These are phyloP conservation scores for Pyronema domesticum DNA, from an alignment of 495 filamentous ascomycete genomes.

Conservation along the genomic window DNA sequence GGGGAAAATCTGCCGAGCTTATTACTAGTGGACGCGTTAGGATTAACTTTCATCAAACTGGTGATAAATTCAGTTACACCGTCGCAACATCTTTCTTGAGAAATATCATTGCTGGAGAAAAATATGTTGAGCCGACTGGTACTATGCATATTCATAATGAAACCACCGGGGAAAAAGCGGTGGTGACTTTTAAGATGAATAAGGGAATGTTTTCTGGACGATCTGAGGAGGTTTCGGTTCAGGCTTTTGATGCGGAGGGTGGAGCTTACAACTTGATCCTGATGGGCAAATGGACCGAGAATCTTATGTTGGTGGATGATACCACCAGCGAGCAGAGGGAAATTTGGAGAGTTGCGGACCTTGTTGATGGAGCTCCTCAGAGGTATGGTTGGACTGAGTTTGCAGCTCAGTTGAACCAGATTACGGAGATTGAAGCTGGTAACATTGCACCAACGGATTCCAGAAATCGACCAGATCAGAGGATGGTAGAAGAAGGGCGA, in stretches of 20 bases:
- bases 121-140: conserved; percentile 90
- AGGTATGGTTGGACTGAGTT: conserved; percentile 79
- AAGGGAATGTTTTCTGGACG: conserved; percentile 86
- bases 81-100: conserved; percentile 75
- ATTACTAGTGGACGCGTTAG: conserved; percentile 75
- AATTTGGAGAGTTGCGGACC: conserved; percentile 58
- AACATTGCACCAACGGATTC: conserved; percentile 58
- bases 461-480: conserved; percentile 75
- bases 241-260: conserved; percentile 48
- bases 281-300: conserved; percentile 66
- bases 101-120: conserved; percentile 94
- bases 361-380: conserved; percentile 56
- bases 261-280: conserved; percentile 42
- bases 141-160: conserved; percentile 71
- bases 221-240: conserved; percentile 70
- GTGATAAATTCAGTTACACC: conserved; percentile 70
- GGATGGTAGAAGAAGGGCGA: conserved; percentile 64
- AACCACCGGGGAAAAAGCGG: conserved; percentile 56
- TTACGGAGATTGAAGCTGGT: conserved; percentile 57
- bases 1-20: conserved; percentile 90
- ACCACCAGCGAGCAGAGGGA: conserved; percentile 38
- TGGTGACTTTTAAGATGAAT: conserved; percentile 72
- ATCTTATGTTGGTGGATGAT: conserved; percentile 39
- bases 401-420: conserved; percentile 71
- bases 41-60: conserved; percentile 36